Conservation (phyloP, 805 yeast species). For the Candida krabiensis region DNA sequence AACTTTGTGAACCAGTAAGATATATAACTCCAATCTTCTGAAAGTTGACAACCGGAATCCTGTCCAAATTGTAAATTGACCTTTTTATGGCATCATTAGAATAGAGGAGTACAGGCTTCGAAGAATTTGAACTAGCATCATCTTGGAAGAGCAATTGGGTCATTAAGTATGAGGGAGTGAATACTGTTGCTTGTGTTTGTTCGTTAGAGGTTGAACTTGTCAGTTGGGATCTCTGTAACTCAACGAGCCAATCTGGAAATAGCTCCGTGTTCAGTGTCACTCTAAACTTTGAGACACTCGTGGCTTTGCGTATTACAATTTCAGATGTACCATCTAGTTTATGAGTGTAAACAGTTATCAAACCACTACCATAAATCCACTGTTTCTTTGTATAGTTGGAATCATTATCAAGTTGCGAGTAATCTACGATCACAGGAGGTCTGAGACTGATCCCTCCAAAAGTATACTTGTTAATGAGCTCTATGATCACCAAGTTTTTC, state of each 20-base stretch:
- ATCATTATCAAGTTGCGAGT: conserved; percentile 16
- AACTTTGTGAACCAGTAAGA: conserved; percentile 64
- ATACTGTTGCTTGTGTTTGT: conserved; percentile 16
- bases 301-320: conserved; percentile 60
- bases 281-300: conserved; percentile 55
- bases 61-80: conserved; percentile 63
- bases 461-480: conserved; percentile 66
- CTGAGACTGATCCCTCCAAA: conserved; percentile 61
- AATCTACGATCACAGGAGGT: conserved; percentile 28
- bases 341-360: conserved; percentile 58
- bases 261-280: conserved; percentile 41
- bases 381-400: conserved; percentile 29
- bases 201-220: conserved; percentile 16
- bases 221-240: conserved; percentile 10
- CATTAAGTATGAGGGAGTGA: conserved; percentile 23
- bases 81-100: conserved; percentile 40
- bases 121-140: conserved; percentile 6
- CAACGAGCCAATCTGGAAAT: conserved; percentile 29
- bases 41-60: conserved; percentile 75
- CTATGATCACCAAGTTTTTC: conserved; percentile 64
- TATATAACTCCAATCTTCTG: conserved; percentile 80
- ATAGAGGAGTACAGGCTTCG: conserved; percentile 19
- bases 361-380: conserved; percentile 64
- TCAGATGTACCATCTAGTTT: conserved; percentile 49
- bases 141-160: conserved; percentile 19